Evolutionary conservation across 2,329 filamentous ascomycete species (phyloP), one percentile per base, ranked within the genome.

Genomic region (Pyrenophora seminiperda): DNA sequence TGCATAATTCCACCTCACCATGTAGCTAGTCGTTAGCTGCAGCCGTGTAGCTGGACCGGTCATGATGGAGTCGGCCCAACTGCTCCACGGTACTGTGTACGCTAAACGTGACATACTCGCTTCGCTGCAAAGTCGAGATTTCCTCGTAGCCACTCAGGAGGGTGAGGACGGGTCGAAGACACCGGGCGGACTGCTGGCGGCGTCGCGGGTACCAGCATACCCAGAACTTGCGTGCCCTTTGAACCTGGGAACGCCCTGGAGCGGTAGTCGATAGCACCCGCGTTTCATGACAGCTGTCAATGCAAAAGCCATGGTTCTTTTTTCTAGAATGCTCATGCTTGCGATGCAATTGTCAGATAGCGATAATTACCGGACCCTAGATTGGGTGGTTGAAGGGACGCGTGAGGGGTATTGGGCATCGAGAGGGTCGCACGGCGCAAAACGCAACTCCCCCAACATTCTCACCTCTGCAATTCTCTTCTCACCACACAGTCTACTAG

Each of bases 41-140:
- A 50, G 39, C 13, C 30, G 22, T 3, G 7, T 13, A 11, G 24
- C 24, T 27, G 10, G 37, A 56, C 56, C 56, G 51, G 57, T 65
- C 50, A 53, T 53, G 41, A 51, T 18, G 41, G 41, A 48, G 59
- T 59, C 62, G 61, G 61, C 61, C 64, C 59, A 63, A 55, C 9
- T 27, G 43, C 51, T 54, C 58, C 59, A 52, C 53, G 36, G 36
- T 29, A 39, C 7, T 27, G 24, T 27, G 10, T 11, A 10, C 24
- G 24, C 24, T 27, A 27, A 10, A 27, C 24, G 10, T 27, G 24
- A 27, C 24, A 27, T 9, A 27, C 24, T 27, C 24, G 24, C 24
- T 27, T 27, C 24, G 24, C 24, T 27, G 2, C 2, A 10, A 11
- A 9, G 22, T 24, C 22, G 22, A 24, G 22, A 24, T 24, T 24